A percentile compares a stretch with the other conserved stretches of the same genome.
phyloP scores from a whole-genome alignment of 2,329 filamentous ascomycete species.

The Fusarium armeniacum region DNA sequence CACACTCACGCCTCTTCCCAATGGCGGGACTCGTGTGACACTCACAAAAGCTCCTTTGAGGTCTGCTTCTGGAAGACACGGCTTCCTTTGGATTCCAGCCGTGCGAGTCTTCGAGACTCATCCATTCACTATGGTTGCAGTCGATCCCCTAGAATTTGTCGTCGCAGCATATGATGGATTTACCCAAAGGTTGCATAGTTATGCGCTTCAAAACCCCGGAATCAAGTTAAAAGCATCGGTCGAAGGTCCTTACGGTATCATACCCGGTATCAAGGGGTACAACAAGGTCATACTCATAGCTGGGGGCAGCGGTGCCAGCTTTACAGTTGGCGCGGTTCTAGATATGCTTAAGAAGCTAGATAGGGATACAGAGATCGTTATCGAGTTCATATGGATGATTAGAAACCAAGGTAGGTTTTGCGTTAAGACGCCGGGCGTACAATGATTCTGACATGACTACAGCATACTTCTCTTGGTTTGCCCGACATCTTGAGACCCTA shows the following conservation, averaged over 20 bases:
- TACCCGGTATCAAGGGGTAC: conserved; percentile 65
- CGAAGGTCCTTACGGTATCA: conserved; percentile 71
- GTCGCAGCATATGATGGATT: conserved; percentile 71
- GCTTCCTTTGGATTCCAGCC: conserved; percentile 73
- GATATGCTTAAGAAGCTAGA: conserved; percentile 53
- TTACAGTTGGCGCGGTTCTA: conserved; percentile 61
- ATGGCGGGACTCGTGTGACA: conserved; percentile 68
- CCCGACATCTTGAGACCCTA: conserved; percentile 54
- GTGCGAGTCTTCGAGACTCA: conserved; percentile 71
- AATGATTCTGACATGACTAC: conserved; percentile 7
- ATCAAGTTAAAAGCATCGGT: conserved; percentile 64
- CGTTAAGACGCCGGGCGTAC: rapidly evolving
- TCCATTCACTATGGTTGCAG: conserved; percentile 72
- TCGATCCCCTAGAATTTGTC: conserved; percentile 69
- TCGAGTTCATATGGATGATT: conserved; percentile 60
- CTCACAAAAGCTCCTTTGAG: conserved; percentile 63
- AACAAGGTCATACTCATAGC: conserved; percentile 72
- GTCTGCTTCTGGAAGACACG: conserved; percentile 70
- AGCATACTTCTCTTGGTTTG: conserved; percentile 58
- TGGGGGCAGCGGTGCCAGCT: conserved; percentile 73
- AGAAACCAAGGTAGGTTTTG: conserved; percentile 53
- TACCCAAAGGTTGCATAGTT: conserved; percentile 67
- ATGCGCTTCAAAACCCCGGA: conserved; percentile 65
- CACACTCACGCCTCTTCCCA: conserved; percentile 66
- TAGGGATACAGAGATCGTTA: conserved; percentile 41